Percentiles rank a stretch among this genome's conserved stretches.
Evolutionary conservation across 805 yeast species (phyloP).

Genomic region (Cyberlindnera galapagoensis): DNA sequence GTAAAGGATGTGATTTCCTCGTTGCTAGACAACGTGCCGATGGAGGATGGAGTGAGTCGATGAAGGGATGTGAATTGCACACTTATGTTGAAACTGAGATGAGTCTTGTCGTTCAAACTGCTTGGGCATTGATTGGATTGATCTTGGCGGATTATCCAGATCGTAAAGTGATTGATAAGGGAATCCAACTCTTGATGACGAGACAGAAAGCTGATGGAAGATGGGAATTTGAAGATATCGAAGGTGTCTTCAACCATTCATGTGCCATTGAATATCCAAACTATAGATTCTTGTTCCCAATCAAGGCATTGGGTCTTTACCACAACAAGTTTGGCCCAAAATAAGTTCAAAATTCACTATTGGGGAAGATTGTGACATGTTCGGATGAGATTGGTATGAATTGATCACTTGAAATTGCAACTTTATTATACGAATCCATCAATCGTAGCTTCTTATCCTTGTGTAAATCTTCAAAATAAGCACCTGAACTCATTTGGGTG

Average conservation of each 20-base stretch:
- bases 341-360: not conserved
- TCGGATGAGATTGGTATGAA: conserved; percentile 8
- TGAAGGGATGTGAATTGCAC: conserved; percentile 81
- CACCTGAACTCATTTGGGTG: no score
- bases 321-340: conserved; percentile 16
- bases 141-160: conserved; percentile 79
- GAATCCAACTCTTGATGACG: conserved; percentile 52
- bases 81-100: conserved; percentile 59
- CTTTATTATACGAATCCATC: no score
- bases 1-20: conserved; percentile 79
- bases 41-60: conserved; percentile 98
- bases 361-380: no score
- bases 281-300: conserved; percentile 81
- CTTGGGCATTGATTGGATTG: conserved; percentile 87
- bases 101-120: conserved; percentile 79
- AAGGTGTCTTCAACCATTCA: conserved; percentile 94
- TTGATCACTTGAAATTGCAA: conserved; percentile 6
- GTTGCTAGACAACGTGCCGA: conserved; percentile 69
- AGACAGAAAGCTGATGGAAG: conserved; percentile 75
- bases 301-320: conserved; percentile 86
- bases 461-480: no score
- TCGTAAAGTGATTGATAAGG: conserved; percentile 51
- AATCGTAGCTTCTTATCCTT: no score
- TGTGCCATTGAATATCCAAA: conserved; percentile 95
- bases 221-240: conserved; percentile 78